Evolutionary conservation across 441 rosid genomes (phyloP), one percentile per base, ranked within the genome.

Genomic region (Flueggea neowawraea): DNA sequence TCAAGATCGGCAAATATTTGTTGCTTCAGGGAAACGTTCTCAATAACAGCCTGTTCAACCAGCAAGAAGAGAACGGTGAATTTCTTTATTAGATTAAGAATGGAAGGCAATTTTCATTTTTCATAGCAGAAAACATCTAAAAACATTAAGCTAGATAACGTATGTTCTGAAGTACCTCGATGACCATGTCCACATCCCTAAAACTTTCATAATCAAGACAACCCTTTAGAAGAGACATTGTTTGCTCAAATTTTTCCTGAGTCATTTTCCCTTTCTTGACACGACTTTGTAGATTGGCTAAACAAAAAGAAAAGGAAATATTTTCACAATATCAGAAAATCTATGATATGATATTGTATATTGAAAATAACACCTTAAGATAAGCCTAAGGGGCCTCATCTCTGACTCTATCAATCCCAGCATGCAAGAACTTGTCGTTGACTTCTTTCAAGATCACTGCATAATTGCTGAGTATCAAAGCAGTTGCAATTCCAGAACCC

Each of bases 401-500:
- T 84, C 69, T 86, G 44, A 95, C 96, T 85, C 98, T 84, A 58
- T 74, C 87, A 49, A 91, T 72, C 39, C 99, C 98, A 73, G 96
- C 87, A 72, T 86, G 86, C 83, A 95, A 76, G 80, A 89, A 89
- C 67, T 89, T 85, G 54, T 85, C 90, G 80, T 91, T 91, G 50
- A 95, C 91, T 83, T 89, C 99, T 76, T 95, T 95, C 66, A 95
- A 78, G 67, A 89, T 77, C 68, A 95, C 99, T 3, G 80, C 80
- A 72, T 87, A 95, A 71, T 84, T 88, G 74, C 96, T 80, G 64
- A 86, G 92, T 61, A 95, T 72, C 76, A 95, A 73, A 7, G 97
- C 90, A 22, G 97, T 95, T 55, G 97, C 97, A 67, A 95, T 95
- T 71, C 99, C 99, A 55, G 97, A 95, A 69, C 99, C 99, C 99